Evolutionary conservation across 305 asterid species (phyloP).

Genomic region (Withania somnifera): DNA sequence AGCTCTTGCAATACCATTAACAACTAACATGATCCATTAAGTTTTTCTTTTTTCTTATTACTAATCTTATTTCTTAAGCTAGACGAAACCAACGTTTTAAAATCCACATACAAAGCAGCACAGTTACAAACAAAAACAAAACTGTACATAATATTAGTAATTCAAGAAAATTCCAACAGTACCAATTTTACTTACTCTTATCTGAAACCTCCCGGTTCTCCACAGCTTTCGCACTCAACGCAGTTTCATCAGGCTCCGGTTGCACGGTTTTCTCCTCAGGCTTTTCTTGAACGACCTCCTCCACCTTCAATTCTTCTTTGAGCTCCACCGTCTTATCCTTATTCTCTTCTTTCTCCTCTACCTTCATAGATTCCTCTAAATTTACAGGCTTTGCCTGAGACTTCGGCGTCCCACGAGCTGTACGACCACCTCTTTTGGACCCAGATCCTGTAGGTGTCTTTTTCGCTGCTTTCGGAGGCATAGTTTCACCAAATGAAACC

Average conservation of each 20-base stretch:
- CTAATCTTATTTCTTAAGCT: neutral
- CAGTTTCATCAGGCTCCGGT: neutral
- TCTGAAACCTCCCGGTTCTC: neutral
- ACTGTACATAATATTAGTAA: neutral
- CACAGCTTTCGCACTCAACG: neutral
- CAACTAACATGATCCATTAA: too few species aligned
- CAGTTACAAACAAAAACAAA: neutral
- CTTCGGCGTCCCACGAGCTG: conserved; percentile 23
- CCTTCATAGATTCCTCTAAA: conserved; percentile 13
- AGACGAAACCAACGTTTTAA: neutral
- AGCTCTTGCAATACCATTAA: too few species aligned
- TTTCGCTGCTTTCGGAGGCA: conserved; percentile 68
- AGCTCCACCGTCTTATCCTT: conserved; percentile 13
- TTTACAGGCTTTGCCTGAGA: conserved; percentile 10
- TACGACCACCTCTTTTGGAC: conserved; percentile 51
- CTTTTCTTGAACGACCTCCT: conserved; percentile 21
- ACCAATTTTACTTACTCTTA: neutral
- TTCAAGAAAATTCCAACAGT: neutral
- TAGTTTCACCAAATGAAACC: conserved; percentile 5
- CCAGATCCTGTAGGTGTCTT: conserved; percentile 69
- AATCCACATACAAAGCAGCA: neutral
- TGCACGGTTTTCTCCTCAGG: neutral
- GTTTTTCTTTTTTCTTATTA: neutral
- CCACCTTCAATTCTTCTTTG: conserved; percentile 12
- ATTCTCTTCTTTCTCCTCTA: conserved; percentile 22